Percentiles rank a stretch among this genome's conserved stretches.
phyloP scores from a whole-genome alignment of 805 yeast species.

The Ogataea siamensis region DNA sequence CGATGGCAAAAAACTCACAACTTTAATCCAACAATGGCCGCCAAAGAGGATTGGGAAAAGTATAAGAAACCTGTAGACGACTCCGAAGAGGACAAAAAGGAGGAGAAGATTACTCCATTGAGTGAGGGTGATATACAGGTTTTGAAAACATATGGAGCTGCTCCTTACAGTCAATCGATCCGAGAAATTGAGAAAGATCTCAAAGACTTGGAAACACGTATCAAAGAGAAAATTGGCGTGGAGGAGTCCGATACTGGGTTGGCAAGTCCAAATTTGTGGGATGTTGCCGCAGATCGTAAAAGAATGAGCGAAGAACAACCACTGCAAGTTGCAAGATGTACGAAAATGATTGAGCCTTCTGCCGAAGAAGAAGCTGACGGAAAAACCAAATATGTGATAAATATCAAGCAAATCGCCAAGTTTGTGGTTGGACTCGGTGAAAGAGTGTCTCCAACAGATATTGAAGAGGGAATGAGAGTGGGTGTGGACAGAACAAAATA shows the following conservation, averaged over 20 bases:
- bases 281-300: slow-evolving; percentile 92
- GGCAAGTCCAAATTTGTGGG: slow-evolving; percentile 97
- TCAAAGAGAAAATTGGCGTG: slow-evolving; percentile 91
- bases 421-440: slow-evolving; percentile 97
- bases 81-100: slow-evolving; percentile 48
- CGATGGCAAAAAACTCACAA: slow-evolving; percentile 21
- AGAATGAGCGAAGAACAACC: slow-evolving; percentile 93
- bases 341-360: slow-evolving; percentile 80
- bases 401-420: slow-evolving; percentile 96
- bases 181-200: slow-evolving; percentile 85
- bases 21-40: slow-evolving; percentile 60
- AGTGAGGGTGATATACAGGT: slow-evolving; percentile 98
- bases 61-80: slow-evolving; percentile 83
- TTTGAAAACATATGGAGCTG: slow-evolving; percentile 94
- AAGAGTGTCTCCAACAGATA: slow-evolving; percentile 96
- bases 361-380: slow-evolving; percentile 54
- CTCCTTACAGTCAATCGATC: slow-evolving; percentile 84
- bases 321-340: slow-evolving; percentile 96
- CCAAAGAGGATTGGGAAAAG: slow-evolving; percentile 98
- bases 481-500: slow-evolving; percentile 98
- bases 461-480: slow-evolving; percentile 99
- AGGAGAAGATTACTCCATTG: slow-evolving; percentile 78
- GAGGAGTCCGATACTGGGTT: slow-evolving; percentile 98
- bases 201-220: slow-evolving; percentile 76
- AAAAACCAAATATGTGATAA: slow-evolving; percentile 89